Percentiles rank a stretch among this genome's conserved stretches.
Evolutionary conservation across 176 grass and related monocot species (phyloP).

Genomic region (Coix lacrymajobi): DNA sequence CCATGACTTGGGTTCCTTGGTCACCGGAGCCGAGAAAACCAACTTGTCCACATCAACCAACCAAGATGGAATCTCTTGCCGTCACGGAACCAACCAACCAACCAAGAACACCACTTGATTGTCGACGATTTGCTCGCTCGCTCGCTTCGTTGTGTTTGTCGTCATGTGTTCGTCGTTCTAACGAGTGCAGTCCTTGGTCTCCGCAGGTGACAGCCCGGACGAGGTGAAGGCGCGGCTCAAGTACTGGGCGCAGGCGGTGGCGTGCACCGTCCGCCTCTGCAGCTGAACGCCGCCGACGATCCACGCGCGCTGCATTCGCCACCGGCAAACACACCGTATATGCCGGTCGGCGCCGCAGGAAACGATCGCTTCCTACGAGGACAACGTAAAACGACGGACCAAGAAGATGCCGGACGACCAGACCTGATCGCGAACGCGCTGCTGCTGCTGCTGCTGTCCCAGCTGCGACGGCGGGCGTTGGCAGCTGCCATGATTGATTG

Average conservation of each 20-base stretch:
- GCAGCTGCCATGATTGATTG: background rate
- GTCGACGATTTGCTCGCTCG: background rate
- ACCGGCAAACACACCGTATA: background rate
- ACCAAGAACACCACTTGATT: background rate
- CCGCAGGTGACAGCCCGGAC: slow-evolving; percentile 37
- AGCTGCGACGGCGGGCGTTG: background rate
- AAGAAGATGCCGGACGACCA: background rate
- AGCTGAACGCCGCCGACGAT: background rate
- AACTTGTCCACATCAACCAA: background rate
- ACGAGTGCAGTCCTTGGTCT: background rate
- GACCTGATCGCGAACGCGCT: background rate
- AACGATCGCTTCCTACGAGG: background rate
- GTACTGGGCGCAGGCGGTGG: slow-evolving; percentile 49
- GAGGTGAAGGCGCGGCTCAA: slow-evolving; percentile 49
- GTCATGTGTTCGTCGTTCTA: background rate
- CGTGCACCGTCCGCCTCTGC: slow-evolving; percentile 44
- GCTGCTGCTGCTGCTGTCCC: background rate
- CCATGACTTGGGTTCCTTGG: background rate
- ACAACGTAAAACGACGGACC: background rate
- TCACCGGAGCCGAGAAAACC: background rate
- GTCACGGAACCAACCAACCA: background rate
- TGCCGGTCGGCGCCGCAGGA: background rate
- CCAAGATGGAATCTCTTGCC: background rate
- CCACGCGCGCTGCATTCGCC: background rate
- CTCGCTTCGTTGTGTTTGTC: background rate